phyloP scores from a whole-genome alignment of 2,329 filamentous ascomycete genomes.

The Diplodia sapinea region DNA sequence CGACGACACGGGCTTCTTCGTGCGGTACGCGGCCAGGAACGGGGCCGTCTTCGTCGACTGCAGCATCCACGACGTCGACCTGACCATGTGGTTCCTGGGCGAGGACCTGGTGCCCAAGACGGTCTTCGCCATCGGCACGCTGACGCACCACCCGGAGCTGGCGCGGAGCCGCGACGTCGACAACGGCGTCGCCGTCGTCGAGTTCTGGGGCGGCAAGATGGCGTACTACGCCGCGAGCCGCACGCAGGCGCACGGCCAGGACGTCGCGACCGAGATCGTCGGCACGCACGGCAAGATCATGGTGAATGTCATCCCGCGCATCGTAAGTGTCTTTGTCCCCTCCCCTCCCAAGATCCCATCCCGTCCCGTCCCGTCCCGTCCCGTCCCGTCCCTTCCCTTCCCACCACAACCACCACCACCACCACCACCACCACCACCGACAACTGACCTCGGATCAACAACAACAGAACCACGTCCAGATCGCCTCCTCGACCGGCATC shows the following conservation, averaged over 20 bases:
- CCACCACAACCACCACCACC: too few relatives aligned
- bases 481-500: conserved; percentile 44
- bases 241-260: conserved; percentile 52
- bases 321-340: too few relatives aligned
- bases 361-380: too few relatives aligned
- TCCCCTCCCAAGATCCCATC: too few relatives aligned
- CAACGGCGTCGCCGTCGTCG: conserved; percentile 53
- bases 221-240: conserved; percentile 54
- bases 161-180: conserved; percentile 50
- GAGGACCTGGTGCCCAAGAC: conserved; percentile 46
- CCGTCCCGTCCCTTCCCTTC: too few relatives aligned
- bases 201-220: conserved; percentile 53
- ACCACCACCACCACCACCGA: neutral
- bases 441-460: neutral
- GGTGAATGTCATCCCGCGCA: conserved; percentile 42
- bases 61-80: conserved; percentile 54
- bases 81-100: conserved; percentile 51
- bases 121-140: conserved; percentile 46
- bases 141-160: conserved; percentile 48
- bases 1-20: conserved; percentile 50
- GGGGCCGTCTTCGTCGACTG: conserved; percentile 55
- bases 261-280: conserved; percentile 52
- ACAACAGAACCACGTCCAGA: conserved; percentile 41
- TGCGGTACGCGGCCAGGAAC: conserved; percentile 49
- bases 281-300: conserved; percentile 55